phyloP scores from a whole-genome alignment of 2,329 filamentous ascomycete genomes.

The Aspergillus latus region DNA sequence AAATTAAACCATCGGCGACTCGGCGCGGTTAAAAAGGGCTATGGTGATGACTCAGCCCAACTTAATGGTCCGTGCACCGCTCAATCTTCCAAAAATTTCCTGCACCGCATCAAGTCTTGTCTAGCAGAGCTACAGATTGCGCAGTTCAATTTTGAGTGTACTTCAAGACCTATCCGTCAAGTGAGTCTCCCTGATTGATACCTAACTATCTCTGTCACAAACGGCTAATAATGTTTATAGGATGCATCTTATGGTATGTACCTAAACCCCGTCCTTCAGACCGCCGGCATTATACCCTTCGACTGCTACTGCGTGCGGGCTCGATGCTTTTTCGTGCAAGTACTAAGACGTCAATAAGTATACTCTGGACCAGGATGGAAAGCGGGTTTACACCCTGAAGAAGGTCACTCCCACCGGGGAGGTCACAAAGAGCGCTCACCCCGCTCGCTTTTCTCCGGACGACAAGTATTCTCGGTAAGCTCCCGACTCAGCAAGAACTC shows the following conservation, averaged over 20 bases:
- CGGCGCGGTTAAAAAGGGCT: constrained; percentile 14
- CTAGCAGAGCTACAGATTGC: constrained; percentile 20
- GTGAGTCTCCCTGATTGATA: constrained; percentile 23
- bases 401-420: constrained; percentile 69
- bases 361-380: constrained; percentile 77
- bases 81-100: constrained; percentile 20
- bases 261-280: not conserved
- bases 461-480: constrained; percentile 86
- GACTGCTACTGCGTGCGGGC: not conserved
- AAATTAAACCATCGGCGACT: not conserved
- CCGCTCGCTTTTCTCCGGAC: constrained; percentile 93
- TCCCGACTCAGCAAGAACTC: not conserved
- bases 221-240: constrained; percentile 21
- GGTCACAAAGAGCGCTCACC: constrained; percentile 94
- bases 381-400: constrained; percentile 92
- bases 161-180: constrained; percentile 20
- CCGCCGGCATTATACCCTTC: not conserved
- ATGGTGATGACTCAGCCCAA: constrained; percentile 21
- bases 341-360: constrained; percentile 53
- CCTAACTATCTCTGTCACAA: not conserved
- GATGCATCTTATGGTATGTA: constrained; percentile 46
- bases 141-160: constrained; percentile 1
- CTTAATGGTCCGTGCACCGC: constrained; percentile 16
- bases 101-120: constrained; percentile 17
- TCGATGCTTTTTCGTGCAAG: not conserved